These are phyloP conservation scores for Epichloe sp. DNA, from an alignment of 2,329 filamentous ascomycete genomes.

Conservation along the genomic window DNA sequence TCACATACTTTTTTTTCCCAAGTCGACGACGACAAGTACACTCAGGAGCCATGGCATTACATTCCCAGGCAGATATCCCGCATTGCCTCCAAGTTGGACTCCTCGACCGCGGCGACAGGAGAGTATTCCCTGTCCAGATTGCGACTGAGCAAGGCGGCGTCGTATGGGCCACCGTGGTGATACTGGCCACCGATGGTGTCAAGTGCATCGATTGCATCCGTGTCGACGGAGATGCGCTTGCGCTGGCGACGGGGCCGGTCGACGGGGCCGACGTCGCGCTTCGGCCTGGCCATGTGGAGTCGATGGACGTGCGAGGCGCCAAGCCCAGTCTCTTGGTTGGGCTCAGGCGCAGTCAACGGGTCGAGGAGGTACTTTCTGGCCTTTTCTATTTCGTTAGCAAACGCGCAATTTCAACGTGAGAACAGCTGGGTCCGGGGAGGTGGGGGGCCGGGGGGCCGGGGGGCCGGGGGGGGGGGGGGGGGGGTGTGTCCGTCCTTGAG, in stretches of 20 bases:
- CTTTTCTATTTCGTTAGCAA: conserved; percentile 24
- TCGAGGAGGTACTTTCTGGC: conserved; percentile 55
- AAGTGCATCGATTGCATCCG: conserved; percentile 71
- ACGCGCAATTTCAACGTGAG: background rate
- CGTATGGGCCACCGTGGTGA: conserved; percentile 85
- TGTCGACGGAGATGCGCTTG: conserved; percentile 41
- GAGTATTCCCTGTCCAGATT: conserved; percentile 52
- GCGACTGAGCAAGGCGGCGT: conserved; percentile 62
- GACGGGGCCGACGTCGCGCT: conserved; percentile 49
- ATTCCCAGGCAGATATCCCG: conserved; percentile 66
- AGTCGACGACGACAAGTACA: too few relatives aligned
- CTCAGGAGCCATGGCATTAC: conserved; percentile 24
- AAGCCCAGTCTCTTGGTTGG: conserved; percentile 53
- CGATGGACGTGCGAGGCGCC: conserved; percentile 45
- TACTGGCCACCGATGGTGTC: conserved; percentile 58
- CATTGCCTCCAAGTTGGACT: conserved; percentile 63
- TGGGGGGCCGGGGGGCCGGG: too few relatives aligned
- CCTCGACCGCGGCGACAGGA: conserved; percentile 63
- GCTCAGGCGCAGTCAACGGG: conserved; percentile 54
- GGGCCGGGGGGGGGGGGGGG: too few relatives aligned
- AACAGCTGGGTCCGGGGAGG: background rate
- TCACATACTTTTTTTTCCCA: too few relatives aligned
- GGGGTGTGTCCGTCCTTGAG: too few relatives aligned
- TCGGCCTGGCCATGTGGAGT: conserved; percentile 52
- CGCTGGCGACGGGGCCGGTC: conserved; percentile 55